phyloP scores from a whole-genome alignment of 2,329 filamentous ascomycete species.

The Knoxdaviesia capensis region DNA sequence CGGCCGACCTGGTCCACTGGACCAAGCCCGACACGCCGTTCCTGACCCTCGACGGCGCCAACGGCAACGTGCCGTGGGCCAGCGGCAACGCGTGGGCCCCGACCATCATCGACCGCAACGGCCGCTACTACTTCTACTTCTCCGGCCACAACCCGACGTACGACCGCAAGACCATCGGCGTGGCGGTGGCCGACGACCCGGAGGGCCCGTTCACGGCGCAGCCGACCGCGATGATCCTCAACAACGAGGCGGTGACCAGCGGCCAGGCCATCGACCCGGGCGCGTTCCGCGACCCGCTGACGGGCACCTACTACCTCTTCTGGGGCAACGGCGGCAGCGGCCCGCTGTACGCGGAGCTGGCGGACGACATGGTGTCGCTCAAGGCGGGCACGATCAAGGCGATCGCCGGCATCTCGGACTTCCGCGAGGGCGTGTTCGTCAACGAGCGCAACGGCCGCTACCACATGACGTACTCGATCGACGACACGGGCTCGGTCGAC shows the following conservation, averaged over 20 bases:
- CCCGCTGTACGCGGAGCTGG: slow-evolving; percentile 19
- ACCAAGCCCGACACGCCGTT: slow-evolving; percentile 18
- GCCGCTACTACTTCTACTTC: slow-evolving; percentile 47
- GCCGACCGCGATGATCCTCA: slow-evolving; percentile 29
- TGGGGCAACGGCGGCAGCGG: slow-evolving; percentile 30
- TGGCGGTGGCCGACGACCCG: slow-evolving; percentile 32
- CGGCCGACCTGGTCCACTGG: slow-evolving; percentile 20
- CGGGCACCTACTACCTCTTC: slow-evolving; percentile 39
- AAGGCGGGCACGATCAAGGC: slow-evolving; percentile 13
- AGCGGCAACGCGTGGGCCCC: slow-evolving; percentile 48
- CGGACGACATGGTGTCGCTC: slow-evolving; percentile 24
- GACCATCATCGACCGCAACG: slow-evolving; percentile 35
- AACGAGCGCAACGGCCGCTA: slow-evolving; percentile 22
- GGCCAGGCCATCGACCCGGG: slow-evolving; percentile 38
- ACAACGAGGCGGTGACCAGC: slow-evolving; percentile 18
- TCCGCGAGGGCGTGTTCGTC: slow-evolving; percentile 22
- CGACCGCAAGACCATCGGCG: slow-evolving; percentile 39
- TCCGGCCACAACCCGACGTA: slow-evolving; percentile 29
- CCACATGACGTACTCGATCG: slow-evolving; percentile 26
- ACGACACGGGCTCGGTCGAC: slow-evolving; percentile 21
- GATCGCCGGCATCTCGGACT: slow-evolving; percentile 18
- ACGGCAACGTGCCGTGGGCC: slow-evolving; percentile 40
- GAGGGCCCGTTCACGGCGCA: slow-evolving; percentile 39
- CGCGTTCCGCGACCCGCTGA: slow-evolving; percentile 34
- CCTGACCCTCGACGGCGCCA: slow-evolving; percentile 21